phyloP scores from a whole-genome alignment of 1,284 basidiomycete species.

The Sanghuangporus sanghuang region DNA sequence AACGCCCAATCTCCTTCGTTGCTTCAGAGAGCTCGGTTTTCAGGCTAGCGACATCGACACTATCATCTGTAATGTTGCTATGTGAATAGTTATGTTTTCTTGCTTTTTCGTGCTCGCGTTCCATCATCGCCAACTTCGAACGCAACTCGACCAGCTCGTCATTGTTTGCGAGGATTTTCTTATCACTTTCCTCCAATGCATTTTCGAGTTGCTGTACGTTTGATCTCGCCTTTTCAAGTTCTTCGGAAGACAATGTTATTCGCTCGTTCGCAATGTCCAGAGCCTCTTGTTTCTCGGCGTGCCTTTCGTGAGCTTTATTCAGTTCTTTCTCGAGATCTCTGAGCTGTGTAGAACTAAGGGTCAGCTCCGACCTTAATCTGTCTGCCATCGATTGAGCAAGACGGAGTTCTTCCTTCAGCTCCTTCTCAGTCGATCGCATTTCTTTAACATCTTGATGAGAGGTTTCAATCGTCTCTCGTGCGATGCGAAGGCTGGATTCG shows the following conservation, averaged over 20 bases:
- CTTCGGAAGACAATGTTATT: slow-evolving; percentile 14
- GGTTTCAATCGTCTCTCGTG: slow-evolving; percentile 19
- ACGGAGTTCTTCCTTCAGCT: slow-evolving; percentile 31
- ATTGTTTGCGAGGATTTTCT: slow-evolving; percentile 58
- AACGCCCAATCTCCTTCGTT: slow-evolving; percentile 71
- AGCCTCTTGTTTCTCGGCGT: slow-evolving; percentile 42
- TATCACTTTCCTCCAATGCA: slow-evolving; percentile 64
- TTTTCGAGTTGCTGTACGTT: slow-evolving; percentile 62
- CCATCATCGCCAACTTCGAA: slow-evolving; percentile 46
- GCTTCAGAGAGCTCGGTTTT: slow-evolving; percentile 79
- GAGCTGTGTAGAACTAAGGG: slow-evolving; percentile 40
- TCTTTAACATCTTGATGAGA: slow-evolving; percentile 26
- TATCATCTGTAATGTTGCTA: slow-evolving; percentile 26
- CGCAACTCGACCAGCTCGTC: slow-evolving; percentile 48
- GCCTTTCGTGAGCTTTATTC: slow-evolving; percentile 38
- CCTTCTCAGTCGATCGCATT: slow-evolving; percentile 26
- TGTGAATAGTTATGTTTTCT: slow-evolving; percentile 29
- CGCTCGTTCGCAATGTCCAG: slow-evolving; percentile 38
- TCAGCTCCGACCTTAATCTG: slow-evolving; percentile 52
- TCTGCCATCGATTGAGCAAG: slow-evolving; percentile 44
- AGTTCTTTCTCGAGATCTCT: slow-evolving; percentile 50
- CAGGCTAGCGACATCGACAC: slow-evolving; percentile 46
- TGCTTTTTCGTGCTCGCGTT: slow-evolving; percentile 40
- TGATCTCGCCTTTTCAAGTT: slow-evolving; percentile 49
- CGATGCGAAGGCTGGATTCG: background rate